These are phyloP conservation scores for Candida endomychidarum DNA, from an alignment of 805 yeast genomes.

Conservation along the genomic window DNA sequence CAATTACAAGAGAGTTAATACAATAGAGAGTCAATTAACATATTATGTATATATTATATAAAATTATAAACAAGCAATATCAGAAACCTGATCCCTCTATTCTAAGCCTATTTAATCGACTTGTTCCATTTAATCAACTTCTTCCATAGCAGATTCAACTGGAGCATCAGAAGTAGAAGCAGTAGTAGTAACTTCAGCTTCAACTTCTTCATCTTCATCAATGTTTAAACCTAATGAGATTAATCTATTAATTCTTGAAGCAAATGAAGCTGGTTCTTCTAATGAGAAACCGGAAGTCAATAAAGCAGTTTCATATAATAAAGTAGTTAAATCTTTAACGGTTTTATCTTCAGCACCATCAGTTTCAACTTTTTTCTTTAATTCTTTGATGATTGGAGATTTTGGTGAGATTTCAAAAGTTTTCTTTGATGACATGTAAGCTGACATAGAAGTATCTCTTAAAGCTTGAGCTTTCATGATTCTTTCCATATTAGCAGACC, in stretches of 20 bases:
- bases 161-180: constrained; percentile 59
- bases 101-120: too few species aligned
- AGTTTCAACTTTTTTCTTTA: constrained; percentile 92
- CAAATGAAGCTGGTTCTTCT: constrained; percentile 97
- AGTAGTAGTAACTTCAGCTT: constrained; percentile 51
- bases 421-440: constrained; percentile 99
- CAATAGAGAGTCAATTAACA: too few species aligned
- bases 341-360: constrained; percentile 99
- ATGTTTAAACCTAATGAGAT: constrained; percentile 97
- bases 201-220: constrained; percentile 76
- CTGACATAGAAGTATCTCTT: constrained; percentile 97
- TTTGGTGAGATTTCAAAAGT: constrained; percentile 98
- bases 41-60: constrained; percentile 5
- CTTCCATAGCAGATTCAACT: constrained; percentile 97
- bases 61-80: constrained; percentile 11
- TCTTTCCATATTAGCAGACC: constrained; percentile 99
- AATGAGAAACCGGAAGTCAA: constrained; percentile 98
- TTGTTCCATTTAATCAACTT: constrained; percentile 87
- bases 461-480: constrained; percentile 99
- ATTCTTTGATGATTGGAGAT: constrained; percentile 92
- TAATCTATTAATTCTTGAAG: constrained; percentile 96
- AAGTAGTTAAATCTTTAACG: constrained; percentile 94
- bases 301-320: constrained; percentile 96
- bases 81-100: neutral
- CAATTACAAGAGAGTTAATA: neutral